These are phyloP conservation scores for Geranium rotundifolium DNA, from an alignment of 345 rosid genomes.

Conservation along the genomic window DNA sequence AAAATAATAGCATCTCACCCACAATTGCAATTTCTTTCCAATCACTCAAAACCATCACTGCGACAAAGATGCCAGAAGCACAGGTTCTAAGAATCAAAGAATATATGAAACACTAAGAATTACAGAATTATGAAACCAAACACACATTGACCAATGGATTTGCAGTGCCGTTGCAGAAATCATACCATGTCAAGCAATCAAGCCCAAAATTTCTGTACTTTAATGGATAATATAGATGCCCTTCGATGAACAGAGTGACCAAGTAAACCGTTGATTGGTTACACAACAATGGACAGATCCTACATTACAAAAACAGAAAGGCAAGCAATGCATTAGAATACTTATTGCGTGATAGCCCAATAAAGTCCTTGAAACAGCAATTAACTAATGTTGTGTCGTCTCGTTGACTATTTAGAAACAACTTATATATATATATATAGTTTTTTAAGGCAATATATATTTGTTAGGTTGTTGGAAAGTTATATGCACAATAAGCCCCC, in stretches of 20 bases:
- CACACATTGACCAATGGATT: conserved; percentile 20
- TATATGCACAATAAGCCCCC: no score
- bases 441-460: not conserved
- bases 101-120: conserved; percentile 12
- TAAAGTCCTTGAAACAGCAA: not conserved
- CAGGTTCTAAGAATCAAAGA: conserved; percentile 20
- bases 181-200: conserved; percentile 10
- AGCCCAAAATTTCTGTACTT: conserved; percentile 5
- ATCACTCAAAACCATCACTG: not conserved
- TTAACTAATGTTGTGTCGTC: not conserved
- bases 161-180: conserved; percentile 8
- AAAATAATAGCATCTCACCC: no score
- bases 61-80: conserved; percentile 12
- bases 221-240: not conserved
- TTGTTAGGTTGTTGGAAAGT: no score
- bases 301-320: conserved; percentile 17
- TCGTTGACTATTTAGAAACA: not conserved
- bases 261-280: not conserved
- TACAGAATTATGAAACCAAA: no score
- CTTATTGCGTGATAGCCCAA: not conserved
- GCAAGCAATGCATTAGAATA: not conserved
- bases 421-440: no score
- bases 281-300: conserved; percentile 83
- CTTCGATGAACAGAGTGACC: not conserved
- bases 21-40: conserved; percentile 4